Base-by-base conservation (phyloP, 345 rosid species). In the Rhodomyrtus tomentosa region DNA sequence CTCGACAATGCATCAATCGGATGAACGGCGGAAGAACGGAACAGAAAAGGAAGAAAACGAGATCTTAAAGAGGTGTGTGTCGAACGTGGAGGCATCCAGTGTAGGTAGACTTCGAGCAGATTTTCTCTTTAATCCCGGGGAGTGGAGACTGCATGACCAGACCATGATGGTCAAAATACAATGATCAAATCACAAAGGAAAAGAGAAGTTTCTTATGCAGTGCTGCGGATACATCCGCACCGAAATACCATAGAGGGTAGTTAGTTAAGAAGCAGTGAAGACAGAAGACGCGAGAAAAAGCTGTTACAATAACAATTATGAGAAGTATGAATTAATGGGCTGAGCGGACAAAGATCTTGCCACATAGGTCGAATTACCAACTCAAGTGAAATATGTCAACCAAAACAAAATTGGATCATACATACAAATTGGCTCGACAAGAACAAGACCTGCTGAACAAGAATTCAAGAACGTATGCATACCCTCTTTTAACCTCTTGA, bases 391-490 rank as follows among this genome's bases (percentile, higher is more conserved):
- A 25, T 6, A n/a, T 74, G 55, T 52, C 48, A 21, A 82, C 20
- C 68, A 12, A n/a, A 86, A 82, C 93, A 92, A 92, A 92, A 91
- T 90, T 88, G 90, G 82, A 81, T 55, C 62, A 87, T 84, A 83
- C 82, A 83, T 88, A 74, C 85, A 86, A 11, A 83, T 50, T 52
- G 72, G 58, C 72, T 27, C 73, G 21, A 58, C 48, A 56, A 56
- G 40, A 45, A 22, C 76, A 82, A 82, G 40, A 29, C 74, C 54
- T 49, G 76, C 24, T 68, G 45, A 68, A 10, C 42, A 38, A 20
- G 42, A 32, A 68, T 32, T 68, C 76, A 68, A 83, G 45, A 84
- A 86, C 62, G 40, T 18, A 27, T n/a, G n/a, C n/a, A n/a, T 53
- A 81, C 27, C 82, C 55, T 80, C 52, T 21, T 80, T 51, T 80